phyloP scores from a whole-genome alignment of 108 stramenopile genomes.

The Cyclotella cryptica region DNA sequence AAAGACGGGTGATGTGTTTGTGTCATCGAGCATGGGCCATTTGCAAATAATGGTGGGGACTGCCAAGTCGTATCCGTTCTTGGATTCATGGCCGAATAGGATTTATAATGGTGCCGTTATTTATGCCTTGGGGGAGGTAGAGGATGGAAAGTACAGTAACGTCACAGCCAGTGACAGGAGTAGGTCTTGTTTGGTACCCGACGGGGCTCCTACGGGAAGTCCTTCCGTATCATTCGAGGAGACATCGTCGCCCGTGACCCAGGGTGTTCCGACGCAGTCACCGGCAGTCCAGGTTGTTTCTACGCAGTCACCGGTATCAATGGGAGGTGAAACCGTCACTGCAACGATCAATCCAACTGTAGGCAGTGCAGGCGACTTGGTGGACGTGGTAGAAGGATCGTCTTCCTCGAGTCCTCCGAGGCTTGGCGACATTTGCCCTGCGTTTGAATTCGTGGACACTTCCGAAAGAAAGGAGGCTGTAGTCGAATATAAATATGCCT shows the following conservation, averaged over 20 bases:
- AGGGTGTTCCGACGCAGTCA: not conserved
- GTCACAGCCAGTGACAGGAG: slow-evolving; percentile 22
- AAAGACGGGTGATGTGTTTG: slow-evolving; percentile 40
- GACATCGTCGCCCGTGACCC: not conserved
- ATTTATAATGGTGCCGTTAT: slow-evolving; percentile 54
- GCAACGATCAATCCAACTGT: not conserved
- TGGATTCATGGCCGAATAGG: slow-evolving; percentile 23
- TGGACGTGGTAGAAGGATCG: not conserved
- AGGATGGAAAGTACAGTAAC: slow-evolving; percentile 29
- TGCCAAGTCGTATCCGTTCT: slow-evolving; percentile 32
- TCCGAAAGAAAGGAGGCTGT: not conserved
- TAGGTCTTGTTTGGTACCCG: slow-evolving; percentile 17
- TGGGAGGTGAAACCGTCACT: not conserved
- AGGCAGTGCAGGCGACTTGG: not conserved
- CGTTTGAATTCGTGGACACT: not conserved
- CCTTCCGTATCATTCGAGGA: not conserved
- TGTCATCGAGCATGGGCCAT: slow-evolving; percentile 8
- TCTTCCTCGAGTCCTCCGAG: not conserved
- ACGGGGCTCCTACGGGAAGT: not conserved
- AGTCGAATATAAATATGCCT: slow-evolving; percentile 6
- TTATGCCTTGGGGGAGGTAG: slow-evolving; percentile 35
- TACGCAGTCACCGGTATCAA: no score
- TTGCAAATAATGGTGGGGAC: slow-evolving; percentile 41
- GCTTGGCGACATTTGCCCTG: slow-evolving; percentile 17
- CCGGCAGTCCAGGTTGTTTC: not conserved